Base-by-base conservation (phyloP, 2,329 filamentous ascomycete genomes). In the Venturia oleaginea region DNA sequence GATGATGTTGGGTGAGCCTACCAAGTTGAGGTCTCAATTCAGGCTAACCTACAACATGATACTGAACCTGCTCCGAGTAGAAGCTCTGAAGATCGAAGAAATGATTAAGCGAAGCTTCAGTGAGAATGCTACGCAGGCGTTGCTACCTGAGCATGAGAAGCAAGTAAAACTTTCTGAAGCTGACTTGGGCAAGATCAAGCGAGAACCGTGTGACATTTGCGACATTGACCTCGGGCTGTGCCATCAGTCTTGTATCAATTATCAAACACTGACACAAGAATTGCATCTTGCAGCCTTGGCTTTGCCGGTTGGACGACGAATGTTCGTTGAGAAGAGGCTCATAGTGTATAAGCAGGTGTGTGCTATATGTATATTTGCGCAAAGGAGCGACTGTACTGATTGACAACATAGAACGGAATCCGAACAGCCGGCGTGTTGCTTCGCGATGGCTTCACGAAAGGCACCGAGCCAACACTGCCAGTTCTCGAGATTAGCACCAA, bases 61-160 rank as follows among this genome's bases (percentile, higher is more conserved):
- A 66, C 80, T 99, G 37, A 99, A 97, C 72, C 81, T 99, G 38
- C 81, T 99, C 60, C 88, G 94, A 42, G 94, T 99, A 2, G 94
- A 99, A 75, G 94, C 94, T 2, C 78, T 99, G 68, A 97, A 97
- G 79, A 97, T 99, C 70, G 94, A 99, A 75, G 94, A 99, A 77
- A 99, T 99, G 94, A 99, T 99, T 80, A 99, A 99, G 82, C 89
- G 94, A 68, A 97, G 92, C 75, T 99, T 99, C 80, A 97, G 93
- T 62, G 94, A 99, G 75, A 94, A 99, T 76, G 93, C 93, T 30
- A 97, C 93, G 0, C 94, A 99, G 73, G 92, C 95, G 67, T 78
- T 97, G 15, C 80, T 97, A 1, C 94, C 94, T 0, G 92, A 97
- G 75, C 93, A 97, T 70, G 92, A 99, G 76, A 96, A 96, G 76